Conservation (phyloP, 176 grass and related monocot species). For the Oryza australiensis region DNA sequence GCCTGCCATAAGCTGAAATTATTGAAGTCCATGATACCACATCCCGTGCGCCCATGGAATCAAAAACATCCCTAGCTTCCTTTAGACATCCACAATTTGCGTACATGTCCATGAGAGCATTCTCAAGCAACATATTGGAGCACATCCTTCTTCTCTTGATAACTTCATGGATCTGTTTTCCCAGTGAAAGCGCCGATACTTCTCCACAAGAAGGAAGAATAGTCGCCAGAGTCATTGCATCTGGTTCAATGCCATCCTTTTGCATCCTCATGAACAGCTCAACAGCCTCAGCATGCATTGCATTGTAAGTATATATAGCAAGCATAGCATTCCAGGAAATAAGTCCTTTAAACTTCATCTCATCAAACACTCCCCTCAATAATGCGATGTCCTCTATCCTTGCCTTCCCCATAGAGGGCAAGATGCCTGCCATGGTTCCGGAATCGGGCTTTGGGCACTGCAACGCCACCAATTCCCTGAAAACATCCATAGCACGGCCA, state of each 20-base stretch:
- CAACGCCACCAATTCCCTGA: slow-evolving; percentile 48
- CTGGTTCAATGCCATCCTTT: slow-evolving; percentile 58
- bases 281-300: slow-evolving; percentile 50
- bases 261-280: slow-evolving; percentile 70
- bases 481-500: slow-evolving; percentile 36
- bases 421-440: slow-evolving; percentile 69
- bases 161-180: slow-evolving; percentile 57
- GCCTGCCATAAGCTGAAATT: slow-evolving; percentile 71
- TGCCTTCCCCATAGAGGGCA: slow-evolving; percentile 52
- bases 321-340: slow-evolving; percentile 90
- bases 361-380: slow-evolving; percentile 49
- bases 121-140: slow-evolving; percentile 71
- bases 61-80: slow-evolving; percentile 68
- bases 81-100: slow-evolving; percentile 71
- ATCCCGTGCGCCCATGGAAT: slow-evolving; percentile 53
- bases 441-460: slow-evolving; percentile 48
- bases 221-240: slow-evolving; percentile 55
- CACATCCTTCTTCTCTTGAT: slow-evolving; percentile 56
- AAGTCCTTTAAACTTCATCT: slow-evolving; percentile 49
- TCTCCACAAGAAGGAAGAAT: slow-evolving; percentile 75
- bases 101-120: slow-evolving; percentile 82
- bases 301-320: slow-evolving; percentile 64
- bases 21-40: slow-evolving; percentile 80
- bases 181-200: slow-evolving; percentile 58
- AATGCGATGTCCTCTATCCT: slow-evolving; percentile 33